phyloP scores from a whole-genome alignment of 2,329 filamentous ascomycete genomes.

The Fusarium hainanense region DNA sequence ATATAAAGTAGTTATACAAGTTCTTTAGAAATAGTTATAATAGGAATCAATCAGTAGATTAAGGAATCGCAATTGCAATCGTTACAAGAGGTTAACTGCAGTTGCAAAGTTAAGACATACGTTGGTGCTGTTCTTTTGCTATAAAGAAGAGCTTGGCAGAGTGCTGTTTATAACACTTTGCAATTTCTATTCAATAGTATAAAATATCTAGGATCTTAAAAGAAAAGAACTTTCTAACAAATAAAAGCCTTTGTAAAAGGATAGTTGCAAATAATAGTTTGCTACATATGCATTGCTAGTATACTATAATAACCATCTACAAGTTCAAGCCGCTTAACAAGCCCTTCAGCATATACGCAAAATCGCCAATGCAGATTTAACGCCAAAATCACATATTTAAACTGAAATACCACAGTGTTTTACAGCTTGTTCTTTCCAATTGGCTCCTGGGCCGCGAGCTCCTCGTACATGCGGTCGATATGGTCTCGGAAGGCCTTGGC shows the following conservation, averaged over 20 bases:
- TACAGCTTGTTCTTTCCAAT: slow-evolving; percentile 42
- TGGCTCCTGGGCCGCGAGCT: slow-evolving; percentile 51
- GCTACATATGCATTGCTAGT: background rate
- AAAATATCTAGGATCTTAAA: background rate
- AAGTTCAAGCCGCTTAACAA: slow-evolving; percentile 24
- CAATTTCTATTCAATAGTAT: background rate
- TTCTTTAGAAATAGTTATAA: background rate
- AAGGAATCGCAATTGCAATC: background rate
- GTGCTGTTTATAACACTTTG: background rate
- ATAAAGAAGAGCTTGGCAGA: background rate
- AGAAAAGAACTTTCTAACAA: background rate
- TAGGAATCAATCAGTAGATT: background rate
- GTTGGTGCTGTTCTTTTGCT: no score
- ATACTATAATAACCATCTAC: slow-evolving; percentile 26
- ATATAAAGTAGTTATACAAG: background rate
- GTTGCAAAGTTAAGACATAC: background rate
- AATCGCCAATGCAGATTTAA: slow-evolving; percentile 8
- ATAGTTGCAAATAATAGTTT: background rate
- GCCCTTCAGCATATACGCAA: slow-evolving; percentile 3
- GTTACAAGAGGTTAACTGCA: background rate
- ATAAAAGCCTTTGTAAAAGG: background rate
- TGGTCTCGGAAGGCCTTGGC: slow-evolving; percentile 63
- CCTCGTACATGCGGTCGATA: slow-evolving; percentile 68
- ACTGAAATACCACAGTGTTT: slow-evolving; percentile 17
- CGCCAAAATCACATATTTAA: slow-evolving; percentile 11